Base-by-base conservation (phyloP, 352 stramenopile genomes). In the Globisporangium orthogonon region DNA sequence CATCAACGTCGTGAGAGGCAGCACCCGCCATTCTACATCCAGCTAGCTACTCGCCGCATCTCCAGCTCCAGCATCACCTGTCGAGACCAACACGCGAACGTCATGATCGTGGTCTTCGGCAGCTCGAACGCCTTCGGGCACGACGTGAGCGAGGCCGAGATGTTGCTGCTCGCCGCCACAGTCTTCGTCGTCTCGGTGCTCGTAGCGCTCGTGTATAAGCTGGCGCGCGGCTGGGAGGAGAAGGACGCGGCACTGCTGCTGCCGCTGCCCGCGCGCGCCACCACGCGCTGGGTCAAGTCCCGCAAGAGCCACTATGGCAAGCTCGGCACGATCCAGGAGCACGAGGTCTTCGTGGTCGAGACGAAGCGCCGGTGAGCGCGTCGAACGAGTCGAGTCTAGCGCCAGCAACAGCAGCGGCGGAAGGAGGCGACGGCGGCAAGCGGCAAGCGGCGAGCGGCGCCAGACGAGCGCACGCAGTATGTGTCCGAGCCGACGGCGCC, bases 101-200 rank as follows among this genome's bases (percentile, higher is more conserved):
- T 50, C 51, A 89, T 89, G 76, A 79, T 87, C 40, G 73, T 87
- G 55, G 66, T 86, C 9, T 89, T 86, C 47, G 77, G 79, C 56
- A 87, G 75, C 63, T 79, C 75, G 39, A 89, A 87, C 65, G 77
- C 75, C 14, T 89, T 89, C 54, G 79, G 79, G 30, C 77, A 67
- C 54, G 79, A 87, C 66, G 64, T 89, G 55, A 83, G 68, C 68
- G 79, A 89, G 60, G 69, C 61, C 45, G 77, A 89, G 61, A 85
- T 86, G 74, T 72, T 87, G 63, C 55, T 87, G 50, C 66, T 89
- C 46, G 64, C 76, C 3, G 73, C 73, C 9, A 89, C 79, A 6
- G 74, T 89, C 40, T 89, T 89, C 54, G 75, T 89, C 48, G 69
- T 87, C 18, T 89, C 79, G 23, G 69, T 89, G 67, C 65, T 89